Base-by-base conservation (phyloP, 345 rosid species). In the Salix koriyanagi region DNA sequence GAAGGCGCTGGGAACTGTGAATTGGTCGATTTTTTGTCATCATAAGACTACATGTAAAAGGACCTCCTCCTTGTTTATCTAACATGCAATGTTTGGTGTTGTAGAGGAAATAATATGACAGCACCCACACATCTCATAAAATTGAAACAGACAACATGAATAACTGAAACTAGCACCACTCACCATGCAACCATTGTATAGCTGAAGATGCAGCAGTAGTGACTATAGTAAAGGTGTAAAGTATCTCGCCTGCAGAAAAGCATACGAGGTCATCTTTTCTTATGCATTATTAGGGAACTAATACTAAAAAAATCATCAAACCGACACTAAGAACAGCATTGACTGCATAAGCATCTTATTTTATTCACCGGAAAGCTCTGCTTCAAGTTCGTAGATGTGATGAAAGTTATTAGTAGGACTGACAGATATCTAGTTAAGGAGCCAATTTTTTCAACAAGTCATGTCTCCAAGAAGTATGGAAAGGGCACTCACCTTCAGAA, bases 141-240 rank as follows among this genome's bases (percentile, higher is more conserved):
- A n/a, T 25, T 50, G 71, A 39, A 28, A 36, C 21, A 23, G 8
- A 73, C 37, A 78, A 69, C 23, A 70, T 44, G 44, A 56, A 76
- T 64, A 73, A 42, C 26, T 25, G n/a, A 79, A 76, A 77, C 75
- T 78, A 26, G 32, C 42, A 61, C 7, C 25, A 79, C 94, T 91
- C 56, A 95, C 99, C 99, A 83, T 95, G 99, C 80, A 91, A 83
- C 96, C 94, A 95, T 65, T 84, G 77, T 11, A 95, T 81, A 28
- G 90, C 75, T 26, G 96, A 74, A 18, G 98, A 91, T 23, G 98
- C 86, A 44, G 91, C 69, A 41, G 97, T 93, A 75, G 98, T 95
- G 65, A 91, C 52, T 69, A 95, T 89, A 6, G 97, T 93, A 76
- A 91, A 93, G 74, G 97, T 88, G 85, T 87, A 79, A 50, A 91